Base-by-base conservation (phyloP, 2,329 filamentous ascomycete genomes). In the Gnomoniopsis sp. region DNA sequence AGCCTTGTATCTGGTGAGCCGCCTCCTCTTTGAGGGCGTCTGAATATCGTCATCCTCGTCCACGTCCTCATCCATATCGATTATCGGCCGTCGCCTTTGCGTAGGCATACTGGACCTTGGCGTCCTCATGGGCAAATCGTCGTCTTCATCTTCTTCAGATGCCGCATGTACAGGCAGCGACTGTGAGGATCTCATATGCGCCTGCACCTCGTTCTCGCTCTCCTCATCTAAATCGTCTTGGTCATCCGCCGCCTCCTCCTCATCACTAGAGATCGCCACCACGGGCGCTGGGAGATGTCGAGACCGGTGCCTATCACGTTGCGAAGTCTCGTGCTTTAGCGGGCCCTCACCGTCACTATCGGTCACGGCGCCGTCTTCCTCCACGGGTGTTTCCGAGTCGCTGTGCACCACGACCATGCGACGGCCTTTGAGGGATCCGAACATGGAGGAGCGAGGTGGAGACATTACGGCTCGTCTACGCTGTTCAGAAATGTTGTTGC, bases 21-120 rank as follows among this genome's bases (percentile, higher is more conserved):
- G 71, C 7, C 66, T 67, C 58, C 64, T 69, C 58, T 72, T 72
- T 3, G 63, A 57, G 4, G 70, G 68, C 7, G 68, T 71, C n/a
- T 65, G 46, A 22, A 64, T 36, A 3, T 58, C 54, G 14, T 55
- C 57, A 14, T 57, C 53, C 17, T 60, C 57, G 7, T 55, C 60
- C 12, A 58, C 55, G 3, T 59, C 58, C 11, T 60, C 51, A 14
- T 47, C 44, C 6, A 11, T 15, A 22, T n/a, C 14, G 41, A 48
- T 49, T 6, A 49, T 49, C 17, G 33, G 44, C n/a, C 49, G 56
- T 15, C 51, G n/a, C 38, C 49, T 58, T 7, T 41, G 23, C 14
- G 30, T 38, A 44, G 49, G 47, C 33, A 43, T 46, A 38, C 60
- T 60, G 19, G 57, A 57, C 15, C 60, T 50, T 12, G 60, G 60